These are phyloP conservation scores for Colletotrichum liriopes DNA, from an alignment of 2,329 filamentous ascomycete genomes.

Conservation along the genomic window DNA sequence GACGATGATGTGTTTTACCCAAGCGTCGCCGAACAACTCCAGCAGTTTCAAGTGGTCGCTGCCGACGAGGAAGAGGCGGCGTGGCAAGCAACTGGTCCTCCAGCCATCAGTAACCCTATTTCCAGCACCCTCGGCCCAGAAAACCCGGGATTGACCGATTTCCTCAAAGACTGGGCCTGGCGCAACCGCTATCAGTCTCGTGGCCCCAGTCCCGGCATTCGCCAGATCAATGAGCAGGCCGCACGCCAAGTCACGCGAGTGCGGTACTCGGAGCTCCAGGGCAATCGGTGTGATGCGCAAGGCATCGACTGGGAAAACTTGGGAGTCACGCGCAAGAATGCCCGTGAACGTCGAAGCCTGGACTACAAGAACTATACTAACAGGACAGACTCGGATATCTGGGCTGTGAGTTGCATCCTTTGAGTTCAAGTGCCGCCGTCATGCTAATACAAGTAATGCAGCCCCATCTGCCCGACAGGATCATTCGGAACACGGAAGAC, in stretches of 20 bases:
- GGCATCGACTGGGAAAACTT: conserved; percentile 71
- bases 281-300: conserved; percentile 72
- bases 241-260: conserved; percentile 45
- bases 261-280: conserved; percentile 65
- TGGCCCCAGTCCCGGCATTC: conserved; percentile 49
- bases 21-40: conserved; percentile 31
- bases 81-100: conserved; percentile 35
- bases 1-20: conserved; percentile 23
- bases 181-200: conserved; percentile 43
- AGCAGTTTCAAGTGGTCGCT: conserved; percentile 25
- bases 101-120: conserved; percentile 45
- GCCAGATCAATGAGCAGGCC: conserved; percentile 51
- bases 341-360: conserved; percentile 61
- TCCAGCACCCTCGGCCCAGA: conserved; percentile 60
- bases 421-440: not conserved
- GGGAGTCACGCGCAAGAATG: conserved; percentile 65
- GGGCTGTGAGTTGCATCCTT: conserved; percentile 59
- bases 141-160: conserved; percentile 66
- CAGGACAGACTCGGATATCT: conserved; percentile 61
- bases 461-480: conserved; percentile 49
- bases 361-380: conserved; percentile 75
- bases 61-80: conserved; percentile 32
- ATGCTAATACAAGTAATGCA: conserved; percentile 34
- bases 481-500: conserved; percentile 59
- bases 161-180: conserved; percentile 66